phyloP scores from a whole-genome alignment of 768 basidiomycete genomes.

The Kwoniella bestiolae region DNA sequence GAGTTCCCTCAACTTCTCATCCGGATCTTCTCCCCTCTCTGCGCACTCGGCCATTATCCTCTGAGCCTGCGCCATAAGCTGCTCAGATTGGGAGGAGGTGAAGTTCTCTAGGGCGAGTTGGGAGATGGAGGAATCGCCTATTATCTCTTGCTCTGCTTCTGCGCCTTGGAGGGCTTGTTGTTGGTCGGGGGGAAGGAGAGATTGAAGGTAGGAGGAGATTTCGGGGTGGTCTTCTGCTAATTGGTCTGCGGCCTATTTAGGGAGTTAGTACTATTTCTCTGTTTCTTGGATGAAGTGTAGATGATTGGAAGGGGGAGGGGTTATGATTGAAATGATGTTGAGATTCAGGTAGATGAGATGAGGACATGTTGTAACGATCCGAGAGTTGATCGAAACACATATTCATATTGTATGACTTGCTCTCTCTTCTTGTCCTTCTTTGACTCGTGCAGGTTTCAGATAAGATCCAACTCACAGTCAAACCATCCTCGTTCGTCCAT shows the following conservation, averaged over 20 bases:
- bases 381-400: too few relatives aligned
- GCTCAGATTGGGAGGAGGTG: constrained; percentile 72
- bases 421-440: too few relatives aligned
- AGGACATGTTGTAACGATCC: too few relatives aligned
- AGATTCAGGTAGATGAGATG: too few relatives aligned
- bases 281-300: too few relatives aligned
- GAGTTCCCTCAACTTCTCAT: constrained; percentile 66
- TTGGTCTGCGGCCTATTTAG: constrained; percentile 50
- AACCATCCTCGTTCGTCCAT: constrained; percentile 70
- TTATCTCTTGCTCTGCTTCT: background rate
- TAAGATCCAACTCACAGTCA: constrained; percentile 79
- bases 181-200: constrained; percentile 17
- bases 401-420: too few relatives aligned
- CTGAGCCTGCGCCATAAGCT: constrained; percentile 69
- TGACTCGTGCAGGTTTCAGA: too few relatives aligned
- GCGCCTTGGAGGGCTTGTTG: background rate
- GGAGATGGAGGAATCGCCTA: constrained; percentile 58
- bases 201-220: constrained; percentile 43
- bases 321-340: too few relatives aligned
- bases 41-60: constrained; percentile 70
- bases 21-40: constrained; percentile 67
- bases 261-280: too few relatives aligned
- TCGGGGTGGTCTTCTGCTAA: constrained; percentile 53
- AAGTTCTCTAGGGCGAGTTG: constrained; percentile 71
- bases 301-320: too few relatives aligned